Evolutionary conservation across 768 basidiomycete species (phyloP), one percentile per base, ranked within the genome.

Genomic region (Trametes coccinea): DNA sequence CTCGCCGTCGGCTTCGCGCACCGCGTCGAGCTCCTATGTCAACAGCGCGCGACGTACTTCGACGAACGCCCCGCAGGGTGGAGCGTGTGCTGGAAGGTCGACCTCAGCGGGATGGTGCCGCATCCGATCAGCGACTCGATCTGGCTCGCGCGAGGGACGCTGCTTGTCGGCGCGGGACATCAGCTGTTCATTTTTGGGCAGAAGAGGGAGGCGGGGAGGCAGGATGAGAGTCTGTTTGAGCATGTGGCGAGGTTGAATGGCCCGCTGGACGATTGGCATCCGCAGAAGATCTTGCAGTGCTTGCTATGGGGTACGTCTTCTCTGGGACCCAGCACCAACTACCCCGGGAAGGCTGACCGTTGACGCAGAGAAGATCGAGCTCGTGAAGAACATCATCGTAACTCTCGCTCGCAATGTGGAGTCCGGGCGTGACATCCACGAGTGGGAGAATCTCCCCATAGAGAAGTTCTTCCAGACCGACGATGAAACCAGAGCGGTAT

Each of bases 41-140:
- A 95, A 68, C 92, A 95, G 72, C 83, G 95, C 27, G 90, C 93
- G 85, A 92, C 90, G 4, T 96, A 98, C 73, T 93, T 93, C 44
- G 90, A 91, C 65, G 83, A 87, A 57, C 48, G 48, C 29, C 85
- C 85, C 43, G 86, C 90, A 27, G 88, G 88, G 9, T 95, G 95
- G 93, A 81, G 81, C 4, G 76, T 86, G 49, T 87, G 89, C 67
- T 82, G 82, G 70, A 84, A 75, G 45, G 81, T 96, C 46, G 88
- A 92, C 48, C 78, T 94, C 44, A 78, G 81, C 62, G 94, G 92
- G 44, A 82, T 89, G 59, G 87, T 92, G 0, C 86, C 93, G 0
- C 83, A 88, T 59, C 81, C 86, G 2, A 95, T 97, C 68, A 84
- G 79, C 44, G 93, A 97, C 71, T 96, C 95, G 2, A 93, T 95